Evolutionary conservation across 2,329 filamentous ascomycete species (phyloP).

Genomic region (Alternaria angustiovoidea): DNA sequence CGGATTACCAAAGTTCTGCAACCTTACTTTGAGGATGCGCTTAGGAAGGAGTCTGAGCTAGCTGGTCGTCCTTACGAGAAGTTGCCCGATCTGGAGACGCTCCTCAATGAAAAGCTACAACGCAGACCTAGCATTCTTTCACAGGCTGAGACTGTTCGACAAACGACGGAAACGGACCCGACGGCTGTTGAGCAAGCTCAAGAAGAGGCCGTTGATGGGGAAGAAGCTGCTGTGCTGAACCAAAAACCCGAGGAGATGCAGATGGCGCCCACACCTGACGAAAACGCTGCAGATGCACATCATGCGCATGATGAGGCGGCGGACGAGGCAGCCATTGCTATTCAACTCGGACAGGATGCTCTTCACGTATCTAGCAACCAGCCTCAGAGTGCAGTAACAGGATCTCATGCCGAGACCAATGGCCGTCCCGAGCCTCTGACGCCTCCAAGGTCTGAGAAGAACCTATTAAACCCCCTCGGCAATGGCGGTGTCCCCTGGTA

Average conservation of each 20-base stretch:
- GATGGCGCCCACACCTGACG: constrained; percentile 48
- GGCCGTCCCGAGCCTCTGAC: constrained; percentile 63
- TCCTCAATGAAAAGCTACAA: constrained; percentile 71
- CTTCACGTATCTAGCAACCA: constrained; percentile 31
- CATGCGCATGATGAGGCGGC: constrained; percentile 43
- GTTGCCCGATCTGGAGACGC: constrained; percentile 74
- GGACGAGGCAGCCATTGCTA: constrained; percentile 48
- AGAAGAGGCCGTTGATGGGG: constrained; percentile 22
- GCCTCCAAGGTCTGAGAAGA: constrained; percentile 66
- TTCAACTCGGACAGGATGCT: constrained; percentile 44
- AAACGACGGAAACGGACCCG: constrained; percentile 30
- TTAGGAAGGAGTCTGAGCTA: constrained; percentile 83
- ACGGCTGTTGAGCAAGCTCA: constrained; percentile 17
- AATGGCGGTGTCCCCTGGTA: constrained; percentile 88
- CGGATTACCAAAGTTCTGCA: constrained; percentile 86
- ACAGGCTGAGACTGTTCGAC: constrained; percentile 31
- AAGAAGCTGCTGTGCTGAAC: constrained; percentile 17
- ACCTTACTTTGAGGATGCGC: constrained; percentile 76
- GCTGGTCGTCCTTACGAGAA: constrained; percentile 75
- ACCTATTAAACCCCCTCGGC: constrained; percentile 56
- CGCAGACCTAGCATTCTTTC: constrained; percentile 56
- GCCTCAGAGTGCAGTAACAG: constrained; percentile 25
- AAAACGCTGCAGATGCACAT: constrained; percentile 41
- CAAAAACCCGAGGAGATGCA: constrained; percentile 36
- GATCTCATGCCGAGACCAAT: constrained; percentile 26